Evolutionary conservation across 345 rosid genomes (phyloP), one percentile per base, ranked within the genome.

Genomic region (Theobroma cacao): DNA sequence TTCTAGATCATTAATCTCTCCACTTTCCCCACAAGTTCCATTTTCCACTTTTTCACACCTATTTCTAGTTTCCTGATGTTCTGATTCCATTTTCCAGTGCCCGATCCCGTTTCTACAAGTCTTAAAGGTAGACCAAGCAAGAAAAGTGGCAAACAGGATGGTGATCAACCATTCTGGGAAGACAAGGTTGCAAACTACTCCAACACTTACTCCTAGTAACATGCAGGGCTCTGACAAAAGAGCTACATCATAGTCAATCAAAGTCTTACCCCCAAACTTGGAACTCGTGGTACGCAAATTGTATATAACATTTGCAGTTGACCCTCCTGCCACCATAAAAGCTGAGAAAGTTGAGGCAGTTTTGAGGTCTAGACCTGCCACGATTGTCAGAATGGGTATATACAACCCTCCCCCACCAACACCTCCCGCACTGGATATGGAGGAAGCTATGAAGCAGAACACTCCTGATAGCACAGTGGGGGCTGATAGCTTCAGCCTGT

Each of bases 301-400:
- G 84, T 79, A 90, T 48, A 89, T 71, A 10, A 93, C 96, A 47
- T 95, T 95, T 0, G 96, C 98, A 24, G 87, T 52, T 0, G 99
- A 93, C 7, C 99, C 97, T 28, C 96, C 98, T 0, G 98, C 88
- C 60, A 95, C 98, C 99, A 93, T 93, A 79, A 95, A 92, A 81
- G 95, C 96, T 47, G 99, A 93, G 86, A 91, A 92, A 74, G 87
- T 72, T 0, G 97, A 86, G 10, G 99, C 99, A 20, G 91, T 85
- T 85, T 88, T 92, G 72, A 95, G 92, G 85, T 93, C 94, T 13
- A 93, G 43, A 31, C 94, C 91, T 62, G 92, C 92, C 6, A 90
- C 82, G 34, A 93, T 82, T 14, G 88, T 91, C 76, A 95, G 80
- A 50, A 95, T 87, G 1, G 99, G 99, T 41, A 93, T 90, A 75